A percentile compares a stretch with the other conserved stretches of the same genome.
phyloP scores from a whole-genome alignment of 1,139 yeast species.

The Insectozyma bohioensis region DNA sequence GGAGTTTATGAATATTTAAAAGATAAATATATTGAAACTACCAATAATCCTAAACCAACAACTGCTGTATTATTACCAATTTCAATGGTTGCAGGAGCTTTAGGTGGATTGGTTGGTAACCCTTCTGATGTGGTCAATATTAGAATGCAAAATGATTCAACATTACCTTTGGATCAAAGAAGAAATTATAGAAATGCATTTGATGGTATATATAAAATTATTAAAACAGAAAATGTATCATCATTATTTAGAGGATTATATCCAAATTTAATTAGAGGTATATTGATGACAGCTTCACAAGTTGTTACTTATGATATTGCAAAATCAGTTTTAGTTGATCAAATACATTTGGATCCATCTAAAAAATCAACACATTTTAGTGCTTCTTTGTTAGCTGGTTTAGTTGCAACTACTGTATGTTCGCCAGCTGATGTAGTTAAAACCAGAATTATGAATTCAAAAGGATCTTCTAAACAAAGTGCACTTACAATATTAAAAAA shows the following conservation, averaged over 20 bases:
- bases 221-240: constrained; percentile 58
- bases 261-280: constrained; percentile 79
- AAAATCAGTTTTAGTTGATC: constrained; percentile 57
- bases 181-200: constrained; percentile 78
- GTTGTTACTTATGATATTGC: constrained; percentile 85
- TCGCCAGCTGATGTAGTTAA: constrained; percentile 92
- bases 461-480: constrained; percentile 45
- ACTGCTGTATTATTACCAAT: constrained; percentile 59
- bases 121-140: constrained; percentile 88
- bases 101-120: constrained; percentile 84
- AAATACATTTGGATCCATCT: constrained; percentile 53
- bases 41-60: constrained; percentile 32
- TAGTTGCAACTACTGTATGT: constrained; percentile 87
- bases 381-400: constrained; percentile 76
- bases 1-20: constrained; percentile 80
- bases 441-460: constrained; percentile 80
- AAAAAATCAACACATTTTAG: constrained; percentile 73
- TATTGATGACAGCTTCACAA: constrained; percentile 88
- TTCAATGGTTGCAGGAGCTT: constrained; percentile 81
- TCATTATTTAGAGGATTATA: constrained; percentile 71
- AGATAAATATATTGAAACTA: constrained; percentile 44
- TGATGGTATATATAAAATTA: constrained; percentile 66
- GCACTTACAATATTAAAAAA: constrained; percentile 51
- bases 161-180: constrained; percentile 63
- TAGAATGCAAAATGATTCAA: constrained; percentile 86